Conservation (phyloP, 2,329 filamentous ascomycete species). For the Microdochium bolleyi region DNA sequence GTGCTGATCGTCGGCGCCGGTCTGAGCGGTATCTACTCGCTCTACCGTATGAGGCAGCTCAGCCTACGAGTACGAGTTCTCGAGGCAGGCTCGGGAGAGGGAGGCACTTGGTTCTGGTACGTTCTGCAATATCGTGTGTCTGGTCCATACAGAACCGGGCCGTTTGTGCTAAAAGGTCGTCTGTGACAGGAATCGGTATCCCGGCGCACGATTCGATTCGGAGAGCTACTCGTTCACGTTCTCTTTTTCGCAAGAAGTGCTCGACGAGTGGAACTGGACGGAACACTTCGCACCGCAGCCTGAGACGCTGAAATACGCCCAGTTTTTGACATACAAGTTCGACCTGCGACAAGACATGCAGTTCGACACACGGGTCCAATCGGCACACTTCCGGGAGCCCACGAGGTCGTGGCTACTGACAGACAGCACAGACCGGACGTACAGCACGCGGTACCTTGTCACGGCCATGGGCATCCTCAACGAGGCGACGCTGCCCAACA, state of each 20-base stretch:
- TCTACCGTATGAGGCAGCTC: constrained; percentile 3
- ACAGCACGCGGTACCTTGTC: constrained; percentile 16
- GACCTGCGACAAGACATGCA: constrained; percentile 3
- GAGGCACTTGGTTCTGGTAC: constrained; percentile 2
- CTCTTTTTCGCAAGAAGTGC: constrained; percentile 2
- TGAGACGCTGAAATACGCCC: constrained; percentile 1
- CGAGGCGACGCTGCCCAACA: constrained; percentile 22
- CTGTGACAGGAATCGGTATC: constrained; percentile 2
- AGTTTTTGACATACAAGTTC: constrained; percentile 2
- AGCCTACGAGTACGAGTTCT: constrained; percentile 2
- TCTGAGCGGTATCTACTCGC: constrained; percentile 2
- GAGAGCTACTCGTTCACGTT: constrained; percentile 2
- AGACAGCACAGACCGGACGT: constrained; percentile 12
- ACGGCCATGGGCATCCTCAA: constrained; percentile 19
- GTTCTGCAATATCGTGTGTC: background rate
- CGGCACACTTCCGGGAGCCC: background rate
- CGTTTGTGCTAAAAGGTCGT: too few species aligned
- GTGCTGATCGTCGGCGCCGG: constrained; percentile 4
- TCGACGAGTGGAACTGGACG: constrained; percentile 4
- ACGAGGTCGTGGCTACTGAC: constrained; percentile 16
- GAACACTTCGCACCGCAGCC: constrained; percentile 2
- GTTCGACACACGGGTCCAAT: constrained; percentile 1
- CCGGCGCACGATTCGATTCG: constrained; percentile 3
- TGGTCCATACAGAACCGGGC: too few species aligned
- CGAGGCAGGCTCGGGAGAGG: constrained; percentile 1